These are phyloP conservation scores for Kwoniella botswanensis DNA, from an alignment of 768 basidiomycete species.

Conservation along the genomic window DNA sequence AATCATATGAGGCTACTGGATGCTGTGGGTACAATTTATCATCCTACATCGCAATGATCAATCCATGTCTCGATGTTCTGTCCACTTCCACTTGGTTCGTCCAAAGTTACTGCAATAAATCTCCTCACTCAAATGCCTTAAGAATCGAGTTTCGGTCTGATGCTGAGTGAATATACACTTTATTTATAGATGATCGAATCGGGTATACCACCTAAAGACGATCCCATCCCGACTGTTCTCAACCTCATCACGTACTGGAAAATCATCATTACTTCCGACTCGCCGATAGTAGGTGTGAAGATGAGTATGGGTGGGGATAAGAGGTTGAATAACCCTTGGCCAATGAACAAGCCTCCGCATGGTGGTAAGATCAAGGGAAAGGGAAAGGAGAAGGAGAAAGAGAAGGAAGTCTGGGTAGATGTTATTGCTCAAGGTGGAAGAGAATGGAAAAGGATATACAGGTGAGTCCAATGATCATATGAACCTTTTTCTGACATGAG, in stretches of 20 bases:
- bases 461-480: constrained; percentile 64
- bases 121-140: too few relatives aligned
- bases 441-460: constrained; percentile 82
- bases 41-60: not conserved
- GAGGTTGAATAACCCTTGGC: not conserved
- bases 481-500: not conserved
- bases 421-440: constrained; percentile 76
- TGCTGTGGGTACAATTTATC: constrained; percentile 10
- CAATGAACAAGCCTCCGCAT: not conserved
- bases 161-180: too few relatives aligned
- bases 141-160: too few relatives aligned
- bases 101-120: too few relatives aligned
- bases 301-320: constrained; percentile 28
- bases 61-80: too few relatives aligned
- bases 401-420: constrained; percentile 63
- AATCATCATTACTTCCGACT: constrained; percentile 21
- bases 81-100: too few relatives aligned
- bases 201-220: constrained; percentile 29
- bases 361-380: not conserved
- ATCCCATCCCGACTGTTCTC: constrained; percentile 27
- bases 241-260: constrained; percentile 32
- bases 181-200: constrained; percentile 20
- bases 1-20: constrained; percentile 18
- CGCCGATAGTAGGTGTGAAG: constrained; percentile 25
- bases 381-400: constrained; percentile 12